Evolutionary conservation across 1,284 basidiomycete species (phyloP).

Genomic region (Tylopilus orsonianus): DNA sequence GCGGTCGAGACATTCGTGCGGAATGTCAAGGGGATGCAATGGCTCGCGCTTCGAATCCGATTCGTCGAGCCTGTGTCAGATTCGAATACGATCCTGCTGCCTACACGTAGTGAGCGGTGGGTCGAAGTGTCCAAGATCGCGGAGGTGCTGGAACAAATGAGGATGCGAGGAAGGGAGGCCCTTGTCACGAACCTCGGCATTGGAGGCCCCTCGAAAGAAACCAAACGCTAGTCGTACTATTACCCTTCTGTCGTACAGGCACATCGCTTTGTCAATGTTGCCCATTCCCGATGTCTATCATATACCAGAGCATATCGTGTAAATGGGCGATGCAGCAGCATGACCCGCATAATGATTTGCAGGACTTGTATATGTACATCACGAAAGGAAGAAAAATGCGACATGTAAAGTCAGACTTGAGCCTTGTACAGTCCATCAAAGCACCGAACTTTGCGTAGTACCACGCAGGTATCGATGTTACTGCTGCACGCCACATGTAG

Average conservation of each 20-base stretch:
- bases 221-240: not conserved
- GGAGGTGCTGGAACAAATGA: slow-evolving; percentile 69
- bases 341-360: too few species aligned
- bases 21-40: slow-evolving; percentile 75
- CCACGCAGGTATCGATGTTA: too few species aligned
- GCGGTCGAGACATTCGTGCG: slow-evolving; percentile 63
- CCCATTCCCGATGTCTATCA: too few species aligned
- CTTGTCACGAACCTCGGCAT: slow-evolving; percentile 67
- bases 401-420: too few species aligned
- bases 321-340: too few species aligned
- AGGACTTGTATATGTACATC: too few species aligned
- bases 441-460: too few species aligned
- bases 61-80: slow-evolving; percentile 34
- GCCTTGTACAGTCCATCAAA: too few species aligned
- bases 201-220: slow-evolving; percentile 38
- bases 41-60: slow-evolving; percentile 62
- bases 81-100: not conserved
- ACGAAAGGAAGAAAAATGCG: too few species aligned
- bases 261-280: too few species aligned
- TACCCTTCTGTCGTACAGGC: too few species aligned
- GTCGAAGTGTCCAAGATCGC: slow-evolving; percentile 67
- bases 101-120: slow-evolving; percentile 35
- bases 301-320: too few species aligned
- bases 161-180: slow-evolving; percentile 50
- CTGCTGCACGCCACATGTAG: slow-evolving; percentile 44